Conservation (phyloP, 1,284 basidiomycete genomes). For the Trametes versicolor region DNA sequence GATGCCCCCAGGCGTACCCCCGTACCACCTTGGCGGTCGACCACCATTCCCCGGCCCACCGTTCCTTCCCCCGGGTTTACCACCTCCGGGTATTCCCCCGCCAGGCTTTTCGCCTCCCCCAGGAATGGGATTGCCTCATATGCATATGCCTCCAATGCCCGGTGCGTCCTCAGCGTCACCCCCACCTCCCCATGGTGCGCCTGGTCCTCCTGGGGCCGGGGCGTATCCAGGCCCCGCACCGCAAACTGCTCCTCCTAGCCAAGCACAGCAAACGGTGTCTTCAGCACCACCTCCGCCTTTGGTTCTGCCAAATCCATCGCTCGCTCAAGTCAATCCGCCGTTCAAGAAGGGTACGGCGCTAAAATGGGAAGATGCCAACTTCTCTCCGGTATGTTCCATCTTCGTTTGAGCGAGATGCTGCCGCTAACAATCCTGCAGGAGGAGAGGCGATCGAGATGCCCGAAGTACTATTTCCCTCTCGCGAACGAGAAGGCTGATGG, state of each 20-base stretch:
- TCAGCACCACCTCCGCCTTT: slow-evolving; percentile 43
- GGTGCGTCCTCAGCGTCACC: slow-evolving; percentile 35
- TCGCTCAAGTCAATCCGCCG: slow-evolving; percentile 72
- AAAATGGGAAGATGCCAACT: slow-evolving; percentile 81
- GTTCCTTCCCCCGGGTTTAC: slow-evolving; percentile 43
- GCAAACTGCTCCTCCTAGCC: slow-evolving; percentile 17
- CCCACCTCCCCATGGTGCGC: slow-evolving; percentile 29
- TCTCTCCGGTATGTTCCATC: slow-evolving; percentile 67
- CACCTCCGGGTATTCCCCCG: slow-evolving; percentile 37
- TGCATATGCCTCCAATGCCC: slow-evolving; percentile 34
- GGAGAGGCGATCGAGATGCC: slow-evolving; percentile 80
- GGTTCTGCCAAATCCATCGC: slow-evolving; percentile 63
- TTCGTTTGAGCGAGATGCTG: slow-evolving; percentile 3
- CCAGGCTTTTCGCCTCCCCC: slow-evolving; percentile 37
- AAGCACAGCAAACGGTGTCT: slow-evolving; percentile 27
- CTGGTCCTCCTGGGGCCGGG: slow-evolving; percentile 17
- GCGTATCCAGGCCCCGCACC: slow-evolving; percentile 22
- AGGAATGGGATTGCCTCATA: slow-evolving; percentile 31
- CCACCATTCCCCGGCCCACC: slow-evolving; percentile 49
- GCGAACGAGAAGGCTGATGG: slow-evolving; percentile 43
- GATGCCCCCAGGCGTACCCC: slow-evolving; percentile 45
- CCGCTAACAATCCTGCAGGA: slow-evolving; percentile 56
- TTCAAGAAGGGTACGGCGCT: slow-evolving; percentile 84
- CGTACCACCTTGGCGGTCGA: slow-evolving; percentile 54
- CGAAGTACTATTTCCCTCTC: slow-evolving; percentile 73